phyloP scores from a whole-genome alignment of 306 rosid species.

The Cucurbita maxima region DNA sequence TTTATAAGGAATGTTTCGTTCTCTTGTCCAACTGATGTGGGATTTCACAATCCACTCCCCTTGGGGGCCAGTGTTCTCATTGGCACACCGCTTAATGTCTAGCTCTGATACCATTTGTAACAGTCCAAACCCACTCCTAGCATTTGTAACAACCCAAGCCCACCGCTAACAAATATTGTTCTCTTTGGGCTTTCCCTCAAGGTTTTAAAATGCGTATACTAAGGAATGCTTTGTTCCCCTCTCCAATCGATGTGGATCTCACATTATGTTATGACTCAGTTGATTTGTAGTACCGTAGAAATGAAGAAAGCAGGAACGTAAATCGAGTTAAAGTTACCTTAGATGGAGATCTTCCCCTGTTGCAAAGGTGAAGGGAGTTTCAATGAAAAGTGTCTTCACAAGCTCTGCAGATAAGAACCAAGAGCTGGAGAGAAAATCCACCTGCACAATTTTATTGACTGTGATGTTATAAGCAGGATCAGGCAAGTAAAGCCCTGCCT shows the following conservation, averaged over 20 bases:
- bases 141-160: no score
- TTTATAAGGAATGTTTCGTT: no score
- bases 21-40: no score
- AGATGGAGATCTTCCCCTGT: conserved; percentile 97
- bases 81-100: no score
- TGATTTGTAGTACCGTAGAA: background rate
- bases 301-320: background rate
- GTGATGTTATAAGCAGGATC: conserved; percentile 94
- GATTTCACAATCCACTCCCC: no score
- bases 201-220: no score
- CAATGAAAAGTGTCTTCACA: conserved; percentile 64
- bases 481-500: conserved; percentile 88
- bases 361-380: conserved; percentile 81
- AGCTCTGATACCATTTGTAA: no score
- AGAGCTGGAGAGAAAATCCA: conserved; percentile 89
- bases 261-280: background rate
- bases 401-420: conserved; percentile 85
- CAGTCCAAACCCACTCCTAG: no score
- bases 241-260: background rate
- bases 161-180: no score
- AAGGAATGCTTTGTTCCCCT: no score
- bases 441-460: conserved; percentile 78
- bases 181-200: no score
- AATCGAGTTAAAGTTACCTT: conserved; percentile 28
- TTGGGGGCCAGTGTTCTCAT: no score